Percentiles rank a stretch among this genome's conserved stretches.
Conservation (phyloP, 768 basidiomycete genomes). For the Pisolithus sp. region DNA sequence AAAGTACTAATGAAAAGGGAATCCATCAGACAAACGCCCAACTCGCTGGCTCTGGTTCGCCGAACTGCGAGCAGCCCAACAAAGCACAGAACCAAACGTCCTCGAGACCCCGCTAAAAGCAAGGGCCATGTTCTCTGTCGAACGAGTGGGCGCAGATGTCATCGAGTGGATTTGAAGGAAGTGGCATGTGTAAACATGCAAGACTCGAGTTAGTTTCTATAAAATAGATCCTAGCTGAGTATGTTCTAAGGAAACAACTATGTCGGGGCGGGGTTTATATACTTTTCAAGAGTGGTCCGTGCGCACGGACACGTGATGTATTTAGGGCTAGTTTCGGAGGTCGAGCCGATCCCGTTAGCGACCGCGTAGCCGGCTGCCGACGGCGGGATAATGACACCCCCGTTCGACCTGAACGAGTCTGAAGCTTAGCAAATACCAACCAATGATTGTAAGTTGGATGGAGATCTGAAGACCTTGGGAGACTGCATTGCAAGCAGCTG, state of each 20-base stretch:
- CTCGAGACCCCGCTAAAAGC: slow-evolving; percentile 41
- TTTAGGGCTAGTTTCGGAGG: background rate
- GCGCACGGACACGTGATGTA: slow-evolving; percentile 20
- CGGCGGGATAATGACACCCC: too few relatives aligned
- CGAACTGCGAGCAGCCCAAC: slow-evolving; percentile 23
- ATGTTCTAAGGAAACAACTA: slow-evolving; percentile 50
- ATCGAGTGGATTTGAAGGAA: slow-evolving; percentile 69
- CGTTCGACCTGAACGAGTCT: too few relatives aligned
- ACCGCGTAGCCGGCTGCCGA: background rate
- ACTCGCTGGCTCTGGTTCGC: slow-evolving; percentile 39
- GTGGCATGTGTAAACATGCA: slow-evolving; percentile 74
- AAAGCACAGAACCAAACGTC: slow-evolving; percentile 49
- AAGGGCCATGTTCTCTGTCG: slow-evolving; percentile 55
- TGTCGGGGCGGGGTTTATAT: slow-evolving; percentile 25
- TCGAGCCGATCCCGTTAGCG: background rate
- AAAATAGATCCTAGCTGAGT: slow-evolving; percentile 78
- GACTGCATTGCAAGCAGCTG: too few relatives aligned
- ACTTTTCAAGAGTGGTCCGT: slow-evolving; percentile 29
- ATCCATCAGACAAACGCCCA: slow-evolving; percentile 64
- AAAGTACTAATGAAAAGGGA: slow-evolving; percentile 14
- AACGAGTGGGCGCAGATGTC: slow-evolving; percentile 59
- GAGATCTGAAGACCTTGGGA: too few relatives aligned
- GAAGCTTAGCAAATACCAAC: too few relatives aligned
- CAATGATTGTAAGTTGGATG: too few relatives aligned
- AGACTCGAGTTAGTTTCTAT: slow-evolving; percentile 76